Base-by-base conservation (phyloP, 169 alveolate species). In the Eimeria brunetti region DNA sequence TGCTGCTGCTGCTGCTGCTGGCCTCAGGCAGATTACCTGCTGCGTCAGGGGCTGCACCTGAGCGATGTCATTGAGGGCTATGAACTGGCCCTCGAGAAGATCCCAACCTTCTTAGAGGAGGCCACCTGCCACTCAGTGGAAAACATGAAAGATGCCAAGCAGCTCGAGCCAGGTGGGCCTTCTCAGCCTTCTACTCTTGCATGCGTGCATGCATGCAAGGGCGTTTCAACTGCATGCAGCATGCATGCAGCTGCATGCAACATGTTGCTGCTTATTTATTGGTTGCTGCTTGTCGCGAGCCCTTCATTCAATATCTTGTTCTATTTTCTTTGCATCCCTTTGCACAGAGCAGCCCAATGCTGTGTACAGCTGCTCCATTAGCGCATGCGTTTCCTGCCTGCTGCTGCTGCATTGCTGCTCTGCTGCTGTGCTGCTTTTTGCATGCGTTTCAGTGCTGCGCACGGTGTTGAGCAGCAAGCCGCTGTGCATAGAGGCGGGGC, bases 31-130 rank as follows among this genome's bases (percentile, higher is more conserved):
- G 97, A 98, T 73, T 96, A 96, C 73, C 96, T 99, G 81, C 94
- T 98, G 71, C 97, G 97, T 76, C 98, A 97, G 71, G 99, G 99
- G 56, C 98, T 99, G 94, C 99, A 99, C 95, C 98, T 99, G 38
- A 98, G 99, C 75, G 99, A 99, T 96, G 99, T 99, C 88, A 96
- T 99, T 41, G 97, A 96, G 85, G 99, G 99, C 20, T 99, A 99
- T 97, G 99, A 99, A 97, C 97, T 98, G 89, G 99, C 99, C 27
- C 96, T 98, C 49, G 98, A 98, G 94, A 97, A 97, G 95, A 94
- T 98, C 44, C 97, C 98, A 62, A 99, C 98, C 62, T 73, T 97
- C 44, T 62, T 99, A 71, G 99, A 98, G 71, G 97, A 93, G 62
- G 95, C 97, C 60, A 95, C 91, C 73, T 78, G 96, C 81, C 95